Base-by-base conservation (phyloP, 1,284 basidiomycete species). In the Singerocomus inundabilis region DNA sequence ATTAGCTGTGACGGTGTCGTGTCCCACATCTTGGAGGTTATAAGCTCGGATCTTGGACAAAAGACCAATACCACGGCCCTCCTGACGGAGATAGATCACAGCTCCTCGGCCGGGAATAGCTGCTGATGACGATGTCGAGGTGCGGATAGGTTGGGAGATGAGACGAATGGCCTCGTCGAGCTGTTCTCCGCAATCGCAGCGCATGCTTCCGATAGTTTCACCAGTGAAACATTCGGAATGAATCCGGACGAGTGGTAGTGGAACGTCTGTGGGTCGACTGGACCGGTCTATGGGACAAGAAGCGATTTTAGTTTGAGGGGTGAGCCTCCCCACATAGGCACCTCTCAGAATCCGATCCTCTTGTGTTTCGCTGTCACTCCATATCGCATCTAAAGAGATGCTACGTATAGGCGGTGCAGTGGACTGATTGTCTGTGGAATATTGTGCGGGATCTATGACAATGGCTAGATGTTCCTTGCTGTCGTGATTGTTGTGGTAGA, bases 161-260 rank as follows among this genome's bases (percentile, higher is more conserved):
- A 89, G 85, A 9, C 93, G 84, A 58, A 99, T 86, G 25, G 97
- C 94, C 69, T 98, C 95, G 70, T 98, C 94, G 13, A 99, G 79
- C 69, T 99, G 97, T 70, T 99, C 95, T 16, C 97, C 97, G 64
- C 97, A 99, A 69, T 99, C 97, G 69, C 97, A 99, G 29, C 97
- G 87, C 87, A 98, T 95, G 65, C 93, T 96, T 10, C 97, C 97
- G 52, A 98, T 87, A 9, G 95, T 99, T 72, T 99, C 97, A 35
- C 97, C 97, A 0, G 97, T 99, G 71, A 95, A 99, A 70, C 97
- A 99, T 68, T 99, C 97, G 18, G 93, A 96, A 72, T 99, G 97
- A 47, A 99, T 95, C 21, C 97, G 84, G 30, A 99, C 86, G 46
- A 99, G 81, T 0, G 97, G 93, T 0, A 86, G 73, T 3, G 85